These are phyloP conservation scores for Fusarium caatingaense DNA, from an alignment of 2,329 filamentous ascomycete genomes.

Conservation along the genomic window DNA sequence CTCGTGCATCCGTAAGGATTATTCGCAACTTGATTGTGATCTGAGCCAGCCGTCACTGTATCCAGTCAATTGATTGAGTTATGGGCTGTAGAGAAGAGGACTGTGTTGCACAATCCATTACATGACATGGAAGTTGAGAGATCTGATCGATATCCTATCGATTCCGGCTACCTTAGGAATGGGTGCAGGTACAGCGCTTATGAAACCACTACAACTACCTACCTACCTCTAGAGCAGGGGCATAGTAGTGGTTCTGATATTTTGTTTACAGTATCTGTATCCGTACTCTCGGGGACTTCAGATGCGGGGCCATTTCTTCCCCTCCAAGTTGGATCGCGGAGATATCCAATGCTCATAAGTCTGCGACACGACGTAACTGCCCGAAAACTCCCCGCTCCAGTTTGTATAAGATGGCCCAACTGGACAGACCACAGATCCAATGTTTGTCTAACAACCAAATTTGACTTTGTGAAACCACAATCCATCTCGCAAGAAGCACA, in stretches of 20 bases:
- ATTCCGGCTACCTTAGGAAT: neutral
- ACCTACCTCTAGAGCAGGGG: neutral
- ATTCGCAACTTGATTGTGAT: constrained; percentile 48
- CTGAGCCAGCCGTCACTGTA: constrained; percentile 24
- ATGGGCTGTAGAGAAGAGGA: constrained; percentile 41
- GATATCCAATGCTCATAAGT: constrained; percentile 32
- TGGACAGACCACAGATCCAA: neutral
- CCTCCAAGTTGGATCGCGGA: constrained; percentile 7
- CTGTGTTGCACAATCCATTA: constrained; percentile 40
- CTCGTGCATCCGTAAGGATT: constrained; percentile 49
- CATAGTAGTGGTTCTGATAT: neutral
- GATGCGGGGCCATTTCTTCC: constrained; percentile 26
- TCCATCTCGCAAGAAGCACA: constrained; percentile 12
- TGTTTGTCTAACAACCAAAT: constrained; percentile 14
- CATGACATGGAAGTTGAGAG: neutral
- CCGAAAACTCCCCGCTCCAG: constrained; percentile 51
- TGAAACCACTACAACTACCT: no score
- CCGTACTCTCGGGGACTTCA: neutral
- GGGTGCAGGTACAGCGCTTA: neutral
- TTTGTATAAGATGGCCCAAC: constrained; percentile 31
- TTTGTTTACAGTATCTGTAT: neutral
- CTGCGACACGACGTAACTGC: constrained; percentile 31
- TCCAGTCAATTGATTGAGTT: constrained; percentile 31
- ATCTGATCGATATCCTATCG: neutral
- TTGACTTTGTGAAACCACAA: constrained; percentile 13